phyloP scores from a whole-genome alignment of 352 stramenopile species.

The Peronospora tabacina region DNA sequence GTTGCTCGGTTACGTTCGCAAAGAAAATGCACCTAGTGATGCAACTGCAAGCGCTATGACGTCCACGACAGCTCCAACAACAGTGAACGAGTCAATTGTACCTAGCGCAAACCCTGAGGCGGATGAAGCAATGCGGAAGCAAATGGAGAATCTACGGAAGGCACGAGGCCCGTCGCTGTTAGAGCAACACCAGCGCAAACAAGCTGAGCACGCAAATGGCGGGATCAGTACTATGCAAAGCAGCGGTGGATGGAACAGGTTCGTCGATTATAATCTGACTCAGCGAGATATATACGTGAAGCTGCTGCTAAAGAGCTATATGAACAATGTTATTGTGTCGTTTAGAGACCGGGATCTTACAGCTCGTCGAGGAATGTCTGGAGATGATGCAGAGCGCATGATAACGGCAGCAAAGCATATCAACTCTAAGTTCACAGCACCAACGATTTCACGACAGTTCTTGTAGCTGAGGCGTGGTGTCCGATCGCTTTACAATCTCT shows the following conservation, averaged over 20 bases:
- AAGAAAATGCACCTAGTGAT: slow-evolving; percentile 49
- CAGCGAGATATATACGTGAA: not conserved
- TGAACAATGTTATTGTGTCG: not conserved
- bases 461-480: slow-evolving; percentile 34
- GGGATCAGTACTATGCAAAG: slow-evolving; percentile 9
- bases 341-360: slow-evolving; percentile 67
- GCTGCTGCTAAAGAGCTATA: not conserved
- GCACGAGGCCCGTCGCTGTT: slow-evolving; percentile 60
- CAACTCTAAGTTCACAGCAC: slow-evolving; percentile 80
- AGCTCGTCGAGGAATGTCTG: slow-evolving; percentile 49
- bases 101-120: slow-evolving; percentile 54
- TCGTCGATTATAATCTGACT: not conserved
- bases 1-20: slow-evolving; percentile 69
- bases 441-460: slow-evolving; percentile 77
- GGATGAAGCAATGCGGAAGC: slow-evolving; percentile 56
- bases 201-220: slow-evolving; percentile 41
- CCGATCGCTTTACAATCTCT: not conserved
- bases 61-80: slow-evolving; percentile 5
- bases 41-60: slow-evolving; percentile 12
- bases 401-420: slow-evolving; percentile 72
- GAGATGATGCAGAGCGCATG: slow-evolving; percentile 61
- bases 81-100: slow-evolving; percentile 62
- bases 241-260: slow-evolving; percentile 58
- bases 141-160: slow-evolving; percentile 59
- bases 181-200: slow-evolving; percentile 67